phyloP scores from a whole-genome alignment of 73 alveolate species.

The Tetrahymena borealis region DNA sequence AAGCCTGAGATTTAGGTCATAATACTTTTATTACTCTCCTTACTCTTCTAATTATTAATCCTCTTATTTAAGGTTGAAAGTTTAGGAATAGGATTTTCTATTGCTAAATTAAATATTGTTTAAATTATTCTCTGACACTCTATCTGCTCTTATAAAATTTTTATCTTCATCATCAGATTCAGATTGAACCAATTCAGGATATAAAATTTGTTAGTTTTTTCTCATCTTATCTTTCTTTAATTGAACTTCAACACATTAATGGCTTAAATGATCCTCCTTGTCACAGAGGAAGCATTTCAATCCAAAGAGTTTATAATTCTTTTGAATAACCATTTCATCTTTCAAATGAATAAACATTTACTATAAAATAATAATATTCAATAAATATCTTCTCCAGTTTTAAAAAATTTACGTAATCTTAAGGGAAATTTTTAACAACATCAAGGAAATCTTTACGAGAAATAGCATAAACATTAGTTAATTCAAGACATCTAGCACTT shows the following conservation, averaged over 20 bases:
- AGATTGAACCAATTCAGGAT: not conserved
- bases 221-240: not conserved
- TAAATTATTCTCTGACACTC: too few relatives aligned
- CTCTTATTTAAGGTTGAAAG: too few relatives aligned
- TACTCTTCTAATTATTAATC: not conserved
- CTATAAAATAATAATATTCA: not conserved
- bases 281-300: not conserved
- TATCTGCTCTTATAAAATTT: too few relatives aligned
- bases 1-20: not conserved
- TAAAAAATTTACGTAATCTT: not conserved
- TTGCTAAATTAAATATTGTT: too few relatives aligned
- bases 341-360: not conserved
- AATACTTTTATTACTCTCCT: not conserved
- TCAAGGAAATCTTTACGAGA: not conserved
- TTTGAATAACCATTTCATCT: not conserved
- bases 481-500: not conserved
- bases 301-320: not conserved
- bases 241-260: not conserved
- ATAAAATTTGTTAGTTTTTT: not conserved
- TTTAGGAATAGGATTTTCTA: too few relatives aligned
- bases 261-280: not conserved
- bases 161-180: not conserved
- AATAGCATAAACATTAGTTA: not conserved
- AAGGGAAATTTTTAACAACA: not conserved
- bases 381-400: not conserved